These are phyloP conservation scores for Erythrophleum ivorense DNA, from an alignment of 331 rosid genomes.

Conservation along the genomic window DNA sequence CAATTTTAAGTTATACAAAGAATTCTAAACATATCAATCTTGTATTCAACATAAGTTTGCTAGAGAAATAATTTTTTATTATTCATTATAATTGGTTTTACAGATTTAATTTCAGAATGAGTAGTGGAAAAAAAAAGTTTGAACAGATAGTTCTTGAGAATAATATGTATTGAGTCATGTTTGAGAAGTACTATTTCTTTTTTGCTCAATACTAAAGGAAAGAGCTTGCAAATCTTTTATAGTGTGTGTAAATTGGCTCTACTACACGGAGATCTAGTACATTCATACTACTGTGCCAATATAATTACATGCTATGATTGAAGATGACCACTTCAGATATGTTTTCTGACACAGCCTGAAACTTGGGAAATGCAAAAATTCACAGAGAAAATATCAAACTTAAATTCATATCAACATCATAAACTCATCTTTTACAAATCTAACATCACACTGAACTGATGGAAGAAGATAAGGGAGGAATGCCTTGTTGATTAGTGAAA, in stretches of 20 bases:
- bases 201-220: not conserved
- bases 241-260: not conserved
- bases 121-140: not conserved
- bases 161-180: not conserved
- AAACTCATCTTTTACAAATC: conserved; percentile 1
- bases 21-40: too few species aligned
- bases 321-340: not conserved
- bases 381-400: conserved; percentile 21
- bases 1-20: too few species aligned
- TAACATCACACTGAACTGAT: conserved; percentile 13
- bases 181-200: not conserved
- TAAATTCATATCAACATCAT: conserved; percentile 7
- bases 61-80: not conserved
- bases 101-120: not conserved
- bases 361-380: not conserved
- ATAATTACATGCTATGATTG: not conserved
- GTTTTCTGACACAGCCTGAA: not conserved
- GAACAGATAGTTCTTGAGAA: not conserved
- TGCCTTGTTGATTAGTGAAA: conserved; percentile 72
- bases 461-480: conserved; percentile 56
- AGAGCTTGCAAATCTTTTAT: not conserved
- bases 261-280: too few species aligned
- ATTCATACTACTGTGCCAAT: not conserved
- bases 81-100: not conserved
- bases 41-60: too few species aligned